These are phyloP conservation scores for Saturnispora hagleri DNA, from an alignment of 805 yeast species.

Conservation along the genomic window DNA sequence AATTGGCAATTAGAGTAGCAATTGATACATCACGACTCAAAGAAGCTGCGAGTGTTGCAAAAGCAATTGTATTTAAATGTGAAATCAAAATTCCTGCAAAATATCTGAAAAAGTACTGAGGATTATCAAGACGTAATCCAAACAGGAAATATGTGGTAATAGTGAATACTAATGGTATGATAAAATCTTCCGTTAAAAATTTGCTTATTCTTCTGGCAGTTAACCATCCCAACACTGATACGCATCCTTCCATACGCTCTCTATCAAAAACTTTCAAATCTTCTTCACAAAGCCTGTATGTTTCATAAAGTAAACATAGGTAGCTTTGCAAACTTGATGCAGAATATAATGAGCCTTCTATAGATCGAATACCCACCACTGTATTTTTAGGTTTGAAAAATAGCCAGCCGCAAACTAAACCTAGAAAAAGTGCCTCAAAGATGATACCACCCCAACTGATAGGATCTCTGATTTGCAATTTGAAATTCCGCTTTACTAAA, in stretches of 20 bases:
- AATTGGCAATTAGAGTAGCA: conserved; percentile 53
- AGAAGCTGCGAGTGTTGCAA: conserved; percentile 46
- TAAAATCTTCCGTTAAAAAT: conserved; percentile 58
- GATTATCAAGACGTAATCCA: conserved; percentile 45
- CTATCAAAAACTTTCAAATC: conserved; percentile 52
- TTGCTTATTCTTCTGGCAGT: conserved; percentile 58
- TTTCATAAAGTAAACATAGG: conserved; percentile 46
- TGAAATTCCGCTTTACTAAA: conserved; percentile 36
- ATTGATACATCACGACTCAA: conserved; percentile 50
- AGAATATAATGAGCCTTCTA: conserved; percentile 42
- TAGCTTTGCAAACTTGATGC: conserved; percentile 47
- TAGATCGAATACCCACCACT: conserved; percentile 57
- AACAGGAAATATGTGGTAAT: conserved; percentile 66
- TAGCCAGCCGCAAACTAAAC: conserved; percentile 67
- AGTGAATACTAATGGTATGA: conserved; percentile 51
- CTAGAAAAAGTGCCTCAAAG: conserved; percentile 39
- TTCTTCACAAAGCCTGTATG: conserved; percentile 44
- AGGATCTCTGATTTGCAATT: conserved; percentile 42
- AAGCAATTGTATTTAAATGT: conserved; percentile 46
- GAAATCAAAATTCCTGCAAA: conserved; percentile 50
- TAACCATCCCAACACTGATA: conserved; percentile 58
- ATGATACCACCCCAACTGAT: conserved; percentile 36
- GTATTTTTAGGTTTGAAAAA: conserved; percentile 54
- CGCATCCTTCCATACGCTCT: conserved; percentile 63
- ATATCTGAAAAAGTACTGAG: conserved; percentile 49